Percentiles rank a stretch among this genome's conserved stretches.
Evolutionary conservation across 2,329 filamentous ascomycete genomes (phyloP).

Genomic region (Zasmidium angulare): DNA sequence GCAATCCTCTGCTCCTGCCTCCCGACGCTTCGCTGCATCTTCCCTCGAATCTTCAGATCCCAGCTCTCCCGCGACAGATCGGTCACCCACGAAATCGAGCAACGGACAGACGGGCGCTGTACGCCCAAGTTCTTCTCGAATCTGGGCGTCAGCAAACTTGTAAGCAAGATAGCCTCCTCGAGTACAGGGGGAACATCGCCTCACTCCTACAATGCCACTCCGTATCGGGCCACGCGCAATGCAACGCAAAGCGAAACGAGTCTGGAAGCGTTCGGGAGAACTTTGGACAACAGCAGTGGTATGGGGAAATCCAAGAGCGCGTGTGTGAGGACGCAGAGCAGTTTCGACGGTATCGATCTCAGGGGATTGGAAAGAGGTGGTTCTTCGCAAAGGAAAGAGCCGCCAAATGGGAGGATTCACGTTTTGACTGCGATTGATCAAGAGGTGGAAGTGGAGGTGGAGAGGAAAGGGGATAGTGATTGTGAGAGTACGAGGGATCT

Average conservation of each 20-base stretch:
- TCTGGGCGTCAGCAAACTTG: background rate
- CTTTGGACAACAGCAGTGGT: background rate
- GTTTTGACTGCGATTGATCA: slow-evolving; percentile 22
- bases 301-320: slow-evolving; percentile 2
- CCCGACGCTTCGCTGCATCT: slow-evolving; percentile 38
- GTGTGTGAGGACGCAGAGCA: slow-evolving; percentile 3
- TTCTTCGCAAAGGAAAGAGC: background rate
- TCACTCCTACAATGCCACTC: no score
- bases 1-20: slow-evolving; percentile 39
- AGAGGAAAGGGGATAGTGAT: slow-evolving; percentile 4
- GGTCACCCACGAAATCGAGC: background rate
- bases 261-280: slow-evolving; percentile 3
- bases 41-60: slow-evolving; percentile 34
- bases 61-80: background rate
- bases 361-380: background rate
- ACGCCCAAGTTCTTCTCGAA: background rate
- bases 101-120: background rate
- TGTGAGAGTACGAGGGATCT: slow-evolving; percentile 14
- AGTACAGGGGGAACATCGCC: background rate
- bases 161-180: background rate
- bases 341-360: slow-evolving; percentile 16
- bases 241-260: slow-evolving; percentile 2
- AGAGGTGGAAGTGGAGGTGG: slow-evolving; percentile 9
- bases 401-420: slow-evolving; percentile 16
- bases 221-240: background rate